A percentile compares a stretch with the other conserved stretches of the same genome.
Evolutionary conservation across 2,329 filamentous ascomycete species (phyloP).

Genomic region (Phyllosticta ampelicida): DNA sequence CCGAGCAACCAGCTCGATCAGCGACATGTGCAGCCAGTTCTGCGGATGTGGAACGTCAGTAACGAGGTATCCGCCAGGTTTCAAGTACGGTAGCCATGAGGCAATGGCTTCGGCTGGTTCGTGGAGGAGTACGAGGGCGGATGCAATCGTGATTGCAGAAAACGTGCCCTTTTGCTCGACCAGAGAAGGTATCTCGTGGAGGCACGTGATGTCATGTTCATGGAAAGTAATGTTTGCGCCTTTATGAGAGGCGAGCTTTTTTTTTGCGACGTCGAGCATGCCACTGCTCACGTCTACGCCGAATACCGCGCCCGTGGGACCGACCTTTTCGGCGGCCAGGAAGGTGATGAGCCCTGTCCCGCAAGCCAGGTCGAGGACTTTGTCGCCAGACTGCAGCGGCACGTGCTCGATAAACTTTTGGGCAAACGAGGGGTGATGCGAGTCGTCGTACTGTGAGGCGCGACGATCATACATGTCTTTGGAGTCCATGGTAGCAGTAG

Average conservation of each 20-base stretch:
- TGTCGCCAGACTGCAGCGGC: conserved; percentile 25
- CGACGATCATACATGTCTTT: conserved; percentile 27
- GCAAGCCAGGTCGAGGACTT: conserved; percentile 37
- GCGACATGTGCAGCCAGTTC: conserved; percentile 27
- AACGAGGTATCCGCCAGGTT: conserved; percentile 30
- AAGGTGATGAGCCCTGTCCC: conserved; percentile 36
- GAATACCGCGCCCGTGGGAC: conserved; percentile 25
- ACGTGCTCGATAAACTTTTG: conserved; percentile 26
- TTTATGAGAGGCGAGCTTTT: background rate
- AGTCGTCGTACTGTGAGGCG: conserved; percentile 28
- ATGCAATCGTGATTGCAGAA: conserved; percentile 30
- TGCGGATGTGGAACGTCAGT: conserved; percentile 30
- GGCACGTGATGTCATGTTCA: conserved; percentile 27
- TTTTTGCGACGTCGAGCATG: conserved; percentile 18
- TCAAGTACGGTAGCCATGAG: conserved; percentile 29
- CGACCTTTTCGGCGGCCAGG: conserved; percentile 28
- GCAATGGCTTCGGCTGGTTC: conserved; percentile 27
- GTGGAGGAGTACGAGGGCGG: conserved; percentile 31
- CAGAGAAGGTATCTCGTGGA: conserved; percentile 16
- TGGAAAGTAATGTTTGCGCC: conserved; percentile 4
- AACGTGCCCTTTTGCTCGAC: conserved; percentile 19
- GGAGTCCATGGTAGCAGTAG: conserved; percentile 12
- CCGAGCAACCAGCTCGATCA: conserved; percentile 27
- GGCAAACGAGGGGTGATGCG: conserved; percentile 32
- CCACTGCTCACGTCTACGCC: conserved; percentile 31